Conservation (phyloP, 2,329 filamentous ascomycete genomes). For the Stagonosporopsis tanaceti region DNA sequence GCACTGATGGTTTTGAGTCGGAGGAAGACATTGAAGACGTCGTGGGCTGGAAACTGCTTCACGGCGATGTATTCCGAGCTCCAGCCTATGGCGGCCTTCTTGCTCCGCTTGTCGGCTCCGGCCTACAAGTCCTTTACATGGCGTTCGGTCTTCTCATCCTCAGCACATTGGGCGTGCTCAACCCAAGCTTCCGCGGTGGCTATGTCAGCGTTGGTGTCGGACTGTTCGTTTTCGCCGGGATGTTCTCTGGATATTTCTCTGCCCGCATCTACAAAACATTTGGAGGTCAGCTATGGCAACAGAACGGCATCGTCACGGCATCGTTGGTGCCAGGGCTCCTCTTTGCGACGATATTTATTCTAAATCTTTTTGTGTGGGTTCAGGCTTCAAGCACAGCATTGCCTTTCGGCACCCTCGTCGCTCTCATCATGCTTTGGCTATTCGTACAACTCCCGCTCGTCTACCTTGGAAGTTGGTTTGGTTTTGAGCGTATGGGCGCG, state of each 20-base stretch:
- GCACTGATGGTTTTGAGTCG: conserved; percentile 63
- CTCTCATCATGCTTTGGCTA: conserved; percentile 78
- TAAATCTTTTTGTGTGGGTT: conserved; percentile 90
- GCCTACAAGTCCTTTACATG: conserved; percentile 88
- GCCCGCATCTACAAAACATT: conserved; percentile 84
- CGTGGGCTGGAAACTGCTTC: conserved; percentile 87
- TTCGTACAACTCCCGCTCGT: conserved; percentile 87
- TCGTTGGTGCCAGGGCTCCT: conserved; percentile 79
- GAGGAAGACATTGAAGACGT: conserved; percentile 82
- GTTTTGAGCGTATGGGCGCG: conserved; percentile 69
- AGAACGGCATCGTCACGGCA: conserved; percentile 78
- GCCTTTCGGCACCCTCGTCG: conserved; percentile 80
- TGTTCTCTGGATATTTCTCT: conserved; percentile 89
- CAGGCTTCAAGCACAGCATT: conserved; percentile 88
- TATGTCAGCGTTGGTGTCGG: conserved; percentile 86
- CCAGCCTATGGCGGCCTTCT: conserved; percentile 75
- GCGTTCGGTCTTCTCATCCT: conserved; percentile 73
- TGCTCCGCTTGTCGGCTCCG: conserved; percentile 82
- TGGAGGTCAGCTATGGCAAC: conserved; percentile 75
- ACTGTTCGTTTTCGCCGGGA: conserved; percentile 81
- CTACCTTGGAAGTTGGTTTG: conserved; percentile 80
- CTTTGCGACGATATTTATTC: conserved; percentile 77
- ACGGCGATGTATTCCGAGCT: conserved; percentile 85
- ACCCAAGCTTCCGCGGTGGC: conserved; percentile 88
- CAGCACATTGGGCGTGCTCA: conserved; percentile 78